A percentile compares a stretch with the other conserved stretches of the same genome.
These are phyloP conservation scores for Coniferiporia weirii DNA, from an alignment of 1,284 basidiomycete genomes.

Conservation along the genomic window DNA sequence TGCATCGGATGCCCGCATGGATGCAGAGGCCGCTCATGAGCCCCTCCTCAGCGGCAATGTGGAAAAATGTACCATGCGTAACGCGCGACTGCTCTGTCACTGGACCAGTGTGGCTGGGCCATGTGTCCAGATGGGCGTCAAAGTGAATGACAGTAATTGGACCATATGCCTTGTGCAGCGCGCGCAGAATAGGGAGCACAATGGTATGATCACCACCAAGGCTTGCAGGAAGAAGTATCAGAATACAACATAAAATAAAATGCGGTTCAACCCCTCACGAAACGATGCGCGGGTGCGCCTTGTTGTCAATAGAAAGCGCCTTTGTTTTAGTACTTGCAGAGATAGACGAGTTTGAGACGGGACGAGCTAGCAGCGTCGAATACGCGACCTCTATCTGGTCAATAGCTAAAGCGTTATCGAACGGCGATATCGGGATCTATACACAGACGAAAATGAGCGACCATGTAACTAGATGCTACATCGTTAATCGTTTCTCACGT, in stretches of 20 bases:
- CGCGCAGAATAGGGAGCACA: conserved; percentile 69
- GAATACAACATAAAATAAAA: conserved; percentile 4
- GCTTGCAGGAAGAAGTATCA: conserved; percentile 30
- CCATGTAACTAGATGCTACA: neutral
- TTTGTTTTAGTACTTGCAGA: conserved; percentile 25
- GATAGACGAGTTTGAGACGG: conserved; percentile 34
- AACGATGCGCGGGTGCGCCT: conserved; percentile 61
- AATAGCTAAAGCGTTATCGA: conserved; percentile 70
- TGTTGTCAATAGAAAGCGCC: conserved; percentile 46
- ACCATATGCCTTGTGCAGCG: conserved; percentile 67
- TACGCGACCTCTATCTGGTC: conserved; percentile 80
- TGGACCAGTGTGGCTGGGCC: conserved; percentile 52
- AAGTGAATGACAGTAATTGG: conserved; percentile 79
- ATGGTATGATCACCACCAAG: conserved; percentile 80
- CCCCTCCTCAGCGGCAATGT: conserved; percentile 66
- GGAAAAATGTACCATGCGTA: conserved; percentile 77
- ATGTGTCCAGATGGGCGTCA: conserved; percentile 71
- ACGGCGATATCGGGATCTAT: conserved; percentile 68
- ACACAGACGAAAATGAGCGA: neutral
- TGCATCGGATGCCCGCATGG: conserved; percentile 76
- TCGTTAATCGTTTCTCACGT: conserved; percentile 38
- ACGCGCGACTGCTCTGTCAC: conserved; percentile 55
- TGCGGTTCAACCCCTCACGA: conserved; percentile 34
- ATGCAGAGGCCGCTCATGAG: conserved; percentile 67
- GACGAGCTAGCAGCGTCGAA: conserved; percentile 56